These are phyloP conservation scores for Aspergillus saccharolyticus DNA, from an alignment of 495 filamentous ascomycete genomes.

Conservation along the genomic window DNA sequence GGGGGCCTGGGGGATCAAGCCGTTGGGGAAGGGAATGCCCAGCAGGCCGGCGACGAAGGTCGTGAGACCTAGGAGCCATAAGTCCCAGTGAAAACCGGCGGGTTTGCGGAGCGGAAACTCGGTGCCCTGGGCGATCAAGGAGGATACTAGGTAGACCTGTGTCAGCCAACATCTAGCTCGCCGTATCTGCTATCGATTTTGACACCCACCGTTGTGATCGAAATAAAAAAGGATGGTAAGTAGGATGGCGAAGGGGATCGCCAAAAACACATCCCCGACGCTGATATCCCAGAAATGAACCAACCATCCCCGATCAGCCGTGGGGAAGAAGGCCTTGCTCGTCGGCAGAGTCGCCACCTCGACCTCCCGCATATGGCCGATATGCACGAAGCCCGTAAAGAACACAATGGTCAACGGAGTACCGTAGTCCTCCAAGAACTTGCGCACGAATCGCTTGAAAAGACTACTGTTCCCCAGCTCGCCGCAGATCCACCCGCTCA, in stretches of 20 bases:
- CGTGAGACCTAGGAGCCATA: conserved; percentile 86
- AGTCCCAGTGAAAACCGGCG: conserved; percentile 93
- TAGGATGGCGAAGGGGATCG: conserved; percentile 81
- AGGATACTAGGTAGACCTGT: conserved; percentile 56
- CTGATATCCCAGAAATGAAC: conserved; percentile 82
- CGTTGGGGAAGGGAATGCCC: conserved; percentile 87
- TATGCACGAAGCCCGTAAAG: conserved; percentile 82
- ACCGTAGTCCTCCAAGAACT: conserved; percentile 81
- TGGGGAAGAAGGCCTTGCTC: conserved; percentile 77
- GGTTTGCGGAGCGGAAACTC: conserved; percentile 90
- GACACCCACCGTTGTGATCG: conserved; percentile 69
- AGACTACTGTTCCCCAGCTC: conserved; percentile 63
- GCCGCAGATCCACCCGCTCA: conserved; percentile 64
- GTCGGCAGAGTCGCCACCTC: conserved; percentile 62
- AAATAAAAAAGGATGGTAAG: conserved; percentile 90
- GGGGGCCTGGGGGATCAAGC: conserved; percentile 87
- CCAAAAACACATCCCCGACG: conserved; percentile 73
- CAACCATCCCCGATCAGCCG: conserved; percentile 72
- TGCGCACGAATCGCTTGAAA: conserved; percentile 65
- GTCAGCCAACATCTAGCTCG: conserved; percentile 3
- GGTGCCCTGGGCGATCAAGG: conserved; percentile 85
- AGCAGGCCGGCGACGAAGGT: conserved; percentile 79
- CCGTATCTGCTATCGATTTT: neutral
- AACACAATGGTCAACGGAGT: conserved; percentile 79
- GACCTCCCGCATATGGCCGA: conserved; percentile 70